Conservation (phyloP, 805 yeast genomes). For the Groenewaldozyma salmanticensis region DNA sequence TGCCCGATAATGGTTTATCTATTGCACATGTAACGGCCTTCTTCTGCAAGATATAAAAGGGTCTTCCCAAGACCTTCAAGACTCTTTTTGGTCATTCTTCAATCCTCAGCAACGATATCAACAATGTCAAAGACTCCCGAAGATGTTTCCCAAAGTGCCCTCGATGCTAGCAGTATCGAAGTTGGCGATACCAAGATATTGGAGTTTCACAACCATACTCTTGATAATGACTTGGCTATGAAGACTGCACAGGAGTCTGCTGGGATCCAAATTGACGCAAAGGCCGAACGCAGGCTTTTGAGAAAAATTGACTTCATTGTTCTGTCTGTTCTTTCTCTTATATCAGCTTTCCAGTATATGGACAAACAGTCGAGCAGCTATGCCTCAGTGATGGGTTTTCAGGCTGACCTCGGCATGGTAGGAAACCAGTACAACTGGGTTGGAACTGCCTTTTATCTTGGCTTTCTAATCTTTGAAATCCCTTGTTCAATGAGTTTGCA, state of each 20-base stretch:
- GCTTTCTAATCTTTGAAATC: conserved; percentile 50
- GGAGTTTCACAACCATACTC: not conserved
- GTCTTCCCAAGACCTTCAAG: too few species aligned
- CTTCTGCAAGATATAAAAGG: too few species aligned
- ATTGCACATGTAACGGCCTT: too few species aligned
- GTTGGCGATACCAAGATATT: not conserved
- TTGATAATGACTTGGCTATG: conserved; percentile 6
- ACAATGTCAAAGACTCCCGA: too few species aligned
- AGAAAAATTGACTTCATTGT: conserved; percentile 44
- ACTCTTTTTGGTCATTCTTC: too few species aligned
- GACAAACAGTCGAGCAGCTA: conserved; percentile 48
- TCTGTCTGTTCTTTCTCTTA: conserved; percentile 40
- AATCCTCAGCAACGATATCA: too few species aligned
- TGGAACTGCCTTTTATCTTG: conserved; percentile 54
- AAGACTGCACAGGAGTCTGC: conserved; percentile 5
- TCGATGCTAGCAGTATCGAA: too few species aligned
- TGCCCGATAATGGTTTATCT: too few species aligned
- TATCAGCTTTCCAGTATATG: conserved; percentile 47
- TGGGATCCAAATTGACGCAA: conserved; percentile 9
- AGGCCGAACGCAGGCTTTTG: conserved; percentile 26
- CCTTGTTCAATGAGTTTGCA: conserved; percentile 41
- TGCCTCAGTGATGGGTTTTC: conserved; percentile 44
- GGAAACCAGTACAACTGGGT: conserved; percentile 37
- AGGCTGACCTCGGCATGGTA: conserved; percentile 36
- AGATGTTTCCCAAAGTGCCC: too few species aligned